Evolutionary conservation across 805 yeast species (phyloP), one percentile per base, ranked within the genome.

Genomic region (Saturnispora gosingensis): DNA sequence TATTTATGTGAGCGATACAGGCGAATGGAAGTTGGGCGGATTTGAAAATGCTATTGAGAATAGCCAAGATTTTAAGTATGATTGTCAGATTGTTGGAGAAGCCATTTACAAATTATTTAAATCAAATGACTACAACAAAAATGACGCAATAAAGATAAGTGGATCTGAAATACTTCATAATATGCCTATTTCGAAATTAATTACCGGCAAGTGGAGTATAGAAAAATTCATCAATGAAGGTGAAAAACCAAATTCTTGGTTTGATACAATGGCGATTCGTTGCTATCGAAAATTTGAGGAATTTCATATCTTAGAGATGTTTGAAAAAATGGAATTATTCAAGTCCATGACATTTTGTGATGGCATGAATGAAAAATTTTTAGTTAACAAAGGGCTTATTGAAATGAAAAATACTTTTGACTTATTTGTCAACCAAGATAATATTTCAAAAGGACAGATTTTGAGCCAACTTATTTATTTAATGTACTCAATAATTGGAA

Each of bases 21-120:
- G 97, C 13, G 95, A 85, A 61, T 88, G 96, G 91, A 83, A 80
- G 53, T 63, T 90, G 27, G 85, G 85, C 53, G 96, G 96, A 1
- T 81, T 89, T 59, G 97, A 90, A 65, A 65, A 83, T 1, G 67
- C 80, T 35, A 74, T 83, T 2, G 76, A 72, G 50, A 62, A 76
- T 43, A 69, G 76, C 7, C n/a, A 9, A 3, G 45, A 25, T 11
- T 38, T 38, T n/a, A 49, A 44, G 18, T 20, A 27, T 8, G 52
- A 49, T 36, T 18, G 36, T 10, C 28, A 49, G 28, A 5, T 43
- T 6, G 48, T 44, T 5, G 52, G 28, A 3, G 44, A 43, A n/a
- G 48, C 39, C 6, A 44, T 49, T 30, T 44, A 43, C 18, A 43
- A 38, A 8, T 15, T 49, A 5, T 49, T 49, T 15, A 43, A 28